Evolutionary conservation across 2,329 filamentous ascomycete genomes (phyloP).

Genomic region (Alternaria arbusti): DNA sequence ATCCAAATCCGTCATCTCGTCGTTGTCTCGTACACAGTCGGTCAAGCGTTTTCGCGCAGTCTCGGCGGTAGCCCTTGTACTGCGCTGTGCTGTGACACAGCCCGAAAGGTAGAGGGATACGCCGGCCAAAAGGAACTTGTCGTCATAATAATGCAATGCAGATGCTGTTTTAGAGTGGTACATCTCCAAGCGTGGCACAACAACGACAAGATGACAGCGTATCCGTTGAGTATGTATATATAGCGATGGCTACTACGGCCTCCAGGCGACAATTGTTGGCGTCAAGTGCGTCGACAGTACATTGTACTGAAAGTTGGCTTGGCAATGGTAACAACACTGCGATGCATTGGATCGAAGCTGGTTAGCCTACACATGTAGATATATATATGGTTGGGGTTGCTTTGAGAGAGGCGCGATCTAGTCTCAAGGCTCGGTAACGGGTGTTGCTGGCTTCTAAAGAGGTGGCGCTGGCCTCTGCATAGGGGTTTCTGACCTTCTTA

Average conservation of each 20-base stretch:
- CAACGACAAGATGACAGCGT: not conserved
- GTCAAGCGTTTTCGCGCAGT: not conserved
- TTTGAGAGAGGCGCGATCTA: not conserved
- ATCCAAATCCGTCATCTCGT: not conserved
- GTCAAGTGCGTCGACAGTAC: no score
- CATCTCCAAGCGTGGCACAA: not conserved
- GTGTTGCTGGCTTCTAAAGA: not conserved
- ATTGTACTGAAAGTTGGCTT: no score
- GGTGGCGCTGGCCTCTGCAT: not conserved
- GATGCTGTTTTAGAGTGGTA: no score
- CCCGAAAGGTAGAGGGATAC: fast-evolving
- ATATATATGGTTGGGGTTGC: not conserved
- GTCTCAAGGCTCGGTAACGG: not conserved
- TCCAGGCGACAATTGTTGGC: not conserved
- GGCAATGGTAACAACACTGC: no score
- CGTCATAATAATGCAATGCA: fast-evolving
- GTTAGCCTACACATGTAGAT: not conserved
- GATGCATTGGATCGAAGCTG: not conserved
- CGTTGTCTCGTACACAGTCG: not conserved
- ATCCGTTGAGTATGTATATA: not conserved
- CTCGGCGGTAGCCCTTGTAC: not conserved
- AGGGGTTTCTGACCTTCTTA: not conserved
- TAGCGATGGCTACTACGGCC: not conserved
- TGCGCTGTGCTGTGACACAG: not conserved
- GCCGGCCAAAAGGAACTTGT: not conserved